phyloP scores from a whole-genome alignment of 2,329 filamentous ascomycete species.

The Moelleriella libera region DNA sequence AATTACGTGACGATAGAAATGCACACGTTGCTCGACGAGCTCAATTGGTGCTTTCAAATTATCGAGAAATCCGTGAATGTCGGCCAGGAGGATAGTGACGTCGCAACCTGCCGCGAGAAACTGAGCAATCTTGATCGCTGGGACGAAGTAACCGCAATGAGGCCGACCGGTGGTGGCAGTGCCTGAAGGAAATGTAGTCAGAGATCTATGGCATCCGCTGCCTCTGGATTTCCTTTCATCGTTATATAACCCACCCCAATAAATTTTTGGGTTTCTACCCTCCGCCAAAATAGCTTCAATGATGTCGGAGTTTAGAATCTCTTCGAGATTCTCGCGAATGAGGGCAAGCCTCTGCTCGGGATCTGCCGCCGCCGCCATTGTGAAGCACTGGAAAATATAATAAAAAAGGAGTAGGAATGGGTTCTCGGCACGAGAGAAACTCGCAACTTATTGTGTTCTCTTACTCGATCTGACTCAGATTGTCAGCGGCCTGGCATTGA shows the following conservation, averaged over 20 bases:
- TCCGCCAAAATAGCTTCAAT: conserved; percentile 59
- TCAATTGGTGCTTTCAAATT: conserved; percentile 80
- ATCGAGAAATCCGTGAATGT: conserved; percentile 66
- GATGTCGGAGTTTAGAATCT: conserved; percentile 74
- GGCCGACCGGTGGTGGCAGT: conserved; percentile 78
- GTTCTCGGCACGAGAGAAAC: too few relatives aligned
- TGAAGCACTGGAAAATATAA: neutral
- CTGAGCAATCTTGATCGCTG: conserved; percentile 80
- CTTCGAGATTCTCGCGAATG: conserved; percentile 68
- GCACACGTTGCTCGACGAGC: conserved; percentile 65
- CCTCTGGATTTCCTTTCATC: too few relatives aligned
- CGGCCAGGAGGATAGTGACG: conserved; percentile 63
- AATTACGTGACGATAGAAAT: conserved; percentile 73
- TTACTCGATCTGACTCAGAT: neutral
- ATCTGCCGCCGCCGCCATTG: conserved; percentile 12
- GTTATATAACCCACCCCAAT: conserved; percentile 51
- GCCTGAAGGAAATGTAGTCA: conserved; percentile 22
- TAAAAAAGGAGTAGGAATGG: too few relatives aligned
- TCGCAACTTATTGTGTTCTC: neutral
- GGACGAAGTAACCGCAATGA: conserved; percentile 81
- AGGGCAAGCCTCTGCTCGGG: conserved; percentile 53
- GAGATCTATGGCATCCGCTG: neutral
- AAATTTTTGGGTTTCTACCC: conserved; percentile 61
- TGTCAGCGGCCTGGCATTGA: neutral
- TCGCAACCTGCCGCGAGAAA: conserved; percentile 75